Percentiles rank a stretch among this genome's conserved stretches.
phyloP scores from a whole-genome alignment of 108 stramenopile genomes.

The Nitzschia putrida region DNA sequence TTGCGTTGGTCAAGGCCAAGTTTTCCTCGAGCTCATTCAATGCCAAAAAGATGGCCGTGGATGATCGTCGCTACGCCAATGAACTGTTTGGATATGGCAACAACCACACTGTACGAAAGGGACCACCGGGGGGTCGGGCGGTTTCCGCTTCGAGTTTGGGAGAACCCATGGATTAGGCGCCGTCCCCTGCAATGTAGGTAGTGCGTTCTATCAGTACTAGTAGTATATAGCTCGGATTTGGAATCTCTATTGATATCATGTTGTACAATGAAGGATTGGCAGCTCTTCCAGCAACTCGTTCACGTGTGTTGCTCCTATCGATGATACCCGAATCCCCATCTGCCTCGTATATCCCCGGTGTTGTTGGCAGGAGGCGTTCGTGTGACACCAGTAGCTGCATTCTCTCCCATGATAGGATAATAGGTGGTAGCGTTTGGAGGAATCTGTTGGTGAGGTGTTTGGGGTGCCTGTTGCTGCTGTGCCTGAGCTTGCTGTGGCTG shows the following conservation, averaged over 20 bases:
- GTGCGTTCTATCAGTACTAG: no score
- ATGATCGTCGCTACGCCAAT: constrained; percentile 84
- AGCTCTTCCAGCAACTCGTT: no score
- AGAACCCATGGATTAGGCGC: no score
- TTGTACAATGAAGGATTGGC: no score
- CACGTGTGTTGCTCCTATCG: no score
- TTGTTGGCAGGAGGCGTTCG: no score
- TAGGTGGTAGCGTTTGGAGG: constrained; percentile 2
- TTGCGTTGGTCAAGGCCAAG: constrained; percentile 83
- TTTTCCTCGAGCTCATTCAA: constrained; percentile 37
- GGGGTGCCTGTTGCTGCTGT: constrained; percentile 9
- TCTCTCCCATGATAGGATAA: neutral
- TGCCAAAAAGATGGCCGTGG: constrained; percentile 46
- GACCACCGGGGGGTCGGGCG: constrained; percentile 20
- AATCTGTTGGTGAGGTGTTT: neutral
- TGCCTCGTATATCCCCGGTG: no score
- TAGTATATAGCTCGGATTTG: no score
- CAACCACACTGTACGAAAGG: constrained; percentile 87
- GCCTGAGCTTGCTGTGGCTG: neutral
- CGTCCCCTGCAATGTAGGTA: no score
- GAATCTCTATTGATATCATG: no score
- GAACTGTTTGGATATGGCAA: constrained; percentile 89
- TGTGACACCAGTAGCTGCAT: neutral
- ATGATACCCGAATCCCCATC: no score
- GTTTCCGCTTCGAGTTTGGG: neutral